Base-by-base conservation (phyloP, 441 rosid genomes). In the Euphorbia schlechtendalii region DNA sequence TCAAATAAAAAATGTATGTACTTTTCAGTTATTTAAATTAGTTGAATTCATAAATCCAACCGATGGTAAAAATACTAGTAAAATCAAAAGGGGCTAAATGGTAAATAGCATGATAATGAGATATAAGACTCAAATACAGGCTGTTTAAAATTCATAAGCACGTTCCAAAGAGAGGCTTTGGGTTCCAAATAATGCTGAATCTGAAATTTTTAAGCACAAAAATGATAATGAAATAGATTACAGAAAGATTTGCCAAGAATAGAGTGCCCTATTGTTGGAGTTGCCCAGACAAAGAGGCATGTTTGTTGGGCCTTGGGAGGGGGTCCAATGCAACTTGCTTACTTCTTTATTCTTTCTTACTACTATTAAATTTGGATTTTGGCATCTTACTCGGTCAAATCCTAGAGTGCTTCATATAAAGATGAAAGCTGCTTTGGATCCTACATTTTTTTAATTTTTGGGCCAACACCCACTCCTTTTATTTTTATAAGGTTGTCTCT, bases 211-310 rank as follows among this genome's bases (percentile, higher is more conserved):
- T n/a, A 4, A 18, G 14, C 8, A 38, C 17, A 8, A 55, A 7
- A 41, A 22, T 4, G 12, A 2, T 24, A 38, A 25, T 36, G 14
- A 13, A 54, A 30, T 5, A n/a, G n/a, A n/a, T n/a, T n/a, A 41
- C 22, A 28, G 0, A 14, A 54, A 43, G 59, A 48, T 15, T 18
- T 46, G n/a, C 9, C 13, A 11, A n/a, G n/a, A n/a, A n/a, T n/a
- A n/a, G n/a, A n/a, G n/a, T n/a, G n/a, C n/a, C n/a, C n/a, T n/a
- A n/a, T n/a, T n/a, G n/a, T n/a, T n/a, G n/a, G 7, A 61, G 34
- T 32, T 32, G 63, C 8, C 40, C 56, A 46, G 75, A 65, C 75
- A 75, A 67, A 46, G 49, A 61, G 56, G 73, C 75, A 53, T 64
- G 69, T 70, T 41, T 53, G 77, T 64, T 67, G 34, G 34, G 34